These are phyloP conservation scores for Ramalina intermedia DNA, from an alignment of 495 filamentous ascomycete genomes.

Conservation along the genomic window DNA sequence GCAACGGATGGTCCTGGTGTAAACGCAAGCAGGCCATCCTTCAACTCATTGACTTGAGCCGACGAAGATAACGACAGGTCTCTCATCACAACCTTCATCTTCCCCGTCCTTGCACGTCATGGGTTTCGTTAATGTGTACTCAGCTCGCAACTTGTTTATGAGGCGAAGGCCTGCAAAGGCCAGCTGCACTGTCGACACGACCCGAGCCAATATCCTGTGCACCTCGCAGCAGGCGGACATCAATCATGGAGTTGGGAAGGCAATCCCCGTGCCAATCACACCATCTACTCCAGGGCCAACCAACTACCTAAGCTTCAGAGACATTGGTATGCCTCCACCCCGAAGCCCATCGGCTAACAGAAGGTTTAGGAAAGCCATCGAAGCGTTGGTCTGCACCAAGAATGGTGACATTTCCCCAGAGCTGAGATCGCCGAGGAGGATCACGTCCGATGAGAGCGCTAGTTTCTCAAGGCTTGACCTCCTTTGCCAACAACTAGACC, in stretches of 20 bases:
- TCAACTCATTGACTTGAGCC: no score
- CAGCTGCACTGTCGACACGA: not conserved
- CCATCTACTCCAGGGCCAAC: not conserved
- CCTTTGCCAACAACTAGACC: not conserved
- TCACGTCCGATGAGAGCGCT: not conserved
- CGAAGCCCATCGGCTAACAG: not conserved
- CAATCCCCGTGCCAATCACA: not conserved
- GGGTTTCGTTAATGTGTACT: no score
- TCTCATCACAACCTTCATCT: no score
- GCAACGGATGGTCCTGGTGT: no score
- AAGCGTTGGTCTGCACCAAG: not conserved
- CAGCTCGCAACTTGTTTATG: no score
- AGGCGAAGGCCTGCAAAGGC: not conserved
- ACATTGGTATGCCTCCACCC: constrained; percentile 1
- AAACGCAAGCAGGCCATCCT: no score
- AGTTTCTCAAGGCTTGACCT: not conserved
- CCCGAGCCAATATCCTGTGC: not conserved
- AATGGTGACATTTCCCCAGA: not conserved
- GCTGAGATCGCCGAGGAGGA: not conserved
- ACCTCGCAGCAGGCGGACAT: not conserved
- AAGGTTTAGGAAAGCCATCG: not conserved
- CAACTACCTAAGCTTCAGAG: constrained; percentile 1
- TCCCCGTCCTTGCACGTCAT: no score
- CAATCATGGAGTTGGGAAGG: not conserved
- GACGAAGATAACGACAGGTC: no score